A percentile compares a stretch with the other conserved stretches of the same genome.
These are phyloP conservation scores for Cyclotella atomus DNA, from an alignment of 108 stramenopile species.

Conservation along the genomic window DNA sequence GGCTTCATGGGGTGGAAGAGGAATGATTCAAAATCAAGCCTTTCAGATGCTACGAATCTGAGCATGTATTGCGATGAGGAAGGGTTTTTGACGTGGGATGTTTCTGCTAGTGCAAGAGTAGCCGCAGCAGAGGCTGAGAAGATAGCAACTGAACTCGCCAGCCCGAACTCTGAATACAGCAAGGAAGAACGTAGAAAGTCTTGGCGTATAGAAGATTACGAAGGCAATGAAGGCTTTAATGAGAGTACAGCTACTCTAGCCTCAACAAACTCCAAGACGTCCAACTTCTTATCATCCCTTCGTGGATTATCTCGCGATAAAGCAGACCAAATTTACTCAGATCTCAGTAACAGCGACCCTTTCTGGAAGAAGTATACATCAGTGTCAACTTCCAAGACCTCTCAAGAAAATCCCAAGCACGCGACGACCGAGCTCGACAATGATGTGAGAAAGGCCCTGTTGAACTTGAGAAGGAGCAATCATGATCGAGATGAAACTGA, in stretches of 20 bases:
- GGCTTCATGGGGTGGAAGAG: conserved; percentile 7
- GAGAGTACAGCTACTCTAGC: too few species aligned
- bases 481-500: too few species aligned
- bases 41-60: background rate
- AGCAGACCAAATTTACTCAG: too few species aligned
- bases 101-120: conserved; percentile 1
- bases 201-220: background rate
- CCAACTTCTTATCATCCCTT: background rate
- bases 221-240: too few species aligned
- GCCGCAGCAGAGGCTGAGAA: background rate
- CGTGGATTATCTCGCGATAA: background rate
- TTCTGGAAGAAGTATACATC: too few species aligned
- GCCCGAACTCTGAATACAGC: background rate
- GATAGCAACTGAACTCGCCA: background rate
- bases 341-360: too few species aligned
- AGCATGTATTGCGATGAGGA: background rate
- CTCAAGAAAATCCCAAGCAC: too few species aligned
- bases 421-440: too few species aligned
- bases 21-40: background rate
- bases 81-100: background rate
- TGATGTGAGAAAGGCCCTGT: too few species aligned
- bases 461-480: too few species aligned
- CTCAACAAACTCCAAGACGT: background rate
- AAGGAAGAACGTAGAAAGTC: background rate
- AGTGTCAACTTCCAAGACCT: too few species aligned